Evolutionary conservation across 768 basidiomycete genomes (phyloP).

Genomic region (Ramaria rubella): DNA sequence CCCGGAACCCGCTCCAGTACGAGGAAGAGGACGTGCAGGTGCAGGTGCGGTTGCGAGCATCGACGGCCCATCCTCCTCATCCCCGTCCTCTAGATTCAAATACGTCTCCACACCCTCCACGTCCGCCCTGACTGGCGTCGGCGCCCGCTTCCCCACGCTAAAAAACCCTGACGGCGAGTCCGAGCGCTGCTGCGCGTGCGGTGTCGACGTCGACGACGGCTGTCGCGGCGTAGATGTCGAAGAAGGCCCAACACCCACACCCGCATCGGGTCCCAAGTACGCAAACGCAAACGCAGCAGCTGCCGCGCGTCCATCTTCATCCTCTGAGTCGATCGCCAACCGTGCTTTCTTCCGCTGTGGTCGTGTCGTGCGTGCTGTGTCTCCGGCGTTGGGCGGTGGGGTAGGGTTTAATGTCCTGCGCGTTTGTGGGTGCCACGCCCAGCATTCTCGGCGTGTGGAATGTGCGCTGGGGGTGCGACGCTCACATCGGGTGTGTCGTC

Average conservation of each 20-base stretch:
- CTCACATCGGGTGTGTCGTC: constrained; percentile 1
- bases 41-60: not conserved
- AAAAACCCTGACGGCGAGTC: constrained; percentile 2
- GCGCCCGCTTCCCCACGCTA: not conserved
- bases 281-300: not conserved
- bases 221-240: constrained; percentile 5
- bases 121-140: not conserved
- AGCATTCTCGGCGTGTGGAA: not conserved
- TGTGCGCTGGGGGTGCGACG: not conserved
- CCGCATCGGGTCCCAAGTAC: not conserved
- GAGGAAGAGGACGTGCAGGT: not conserved
- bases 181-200: too few species aligned
- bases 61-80: not conserved
- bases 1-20: not conserved
- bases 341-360: not conserved
- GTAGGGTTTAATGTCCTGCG: too few species aligned
- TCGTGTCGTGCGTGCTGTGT: not conserved
- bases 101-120: not conserved
- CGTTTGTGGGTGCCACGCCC: not conserved
- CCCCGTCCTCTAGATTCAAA: not conserved
- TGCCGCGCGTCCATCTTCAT: not conserved
- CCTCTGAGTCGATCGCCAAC: not conserved
- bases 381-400: too few species aligned
- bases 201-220: too few species aligned
- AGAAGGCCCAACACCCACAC: not conserved